phyloP scores from a whole-genome alignment of 371 early-diverging fungal species.

The Mucor velutinosus region DNA sequence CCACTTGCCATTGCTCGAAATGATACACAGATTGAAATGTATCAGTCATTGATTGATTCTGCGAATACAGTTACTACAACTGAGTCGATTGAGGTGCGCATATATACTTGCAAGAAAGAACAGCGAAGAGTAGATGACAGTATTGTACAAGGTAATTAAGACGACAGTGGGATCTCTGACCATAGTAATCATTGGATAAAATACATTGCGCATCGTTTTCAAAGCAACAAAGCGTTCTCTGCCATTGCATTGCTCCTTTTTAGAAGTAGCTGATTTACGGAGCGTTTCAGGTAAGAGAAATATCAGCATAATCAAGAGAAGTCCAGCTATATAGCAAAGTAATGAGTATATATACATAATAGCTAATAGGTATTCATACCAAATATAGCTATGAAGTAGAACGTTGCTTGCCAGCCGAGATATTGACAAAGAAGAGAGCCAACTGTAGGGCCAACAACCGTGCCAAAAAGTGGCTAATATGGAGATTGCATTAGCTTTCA shows the following conservation, averaged over 20 bases:
- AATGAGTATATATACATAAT: background rate
- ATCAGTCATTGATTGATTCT: conserved; percentile 45
- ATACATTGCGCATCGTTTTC: background rate
- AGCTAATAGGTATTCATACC: background rate
- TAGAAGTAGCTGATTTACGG: background rate
- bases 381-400: conserved; percentile 62
- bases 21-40: conserved; percentile 35
- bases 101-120: conserved; percentile 25
- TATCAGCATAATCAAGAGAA: background rate
- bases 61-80: background rate
- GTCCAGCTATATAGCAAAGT: conserved; percentile 12
- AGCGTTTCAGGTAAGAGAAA: conserved; percentile 9
- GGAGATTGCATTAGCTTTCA: conserved; percentile 1
- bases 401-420: conserved; percentile 65
- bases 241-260: background rate
- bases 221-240: background rate
- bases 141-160: conserved; percentile 27
- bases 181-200: conserved; percentile 23
- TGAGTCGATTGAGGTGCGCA: too few relatives aligned
- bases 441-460: conserved; percentile 61
- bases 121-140: conserved; percentile 27
- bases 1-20: conserved; percentile 37
- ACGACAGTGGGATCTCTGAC: conserved; percentile 24
- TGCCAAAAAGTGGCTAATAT: conserved; percentile 30
- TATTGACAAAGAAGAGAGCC: conserved; percentile 54